Percentiles rank a stretch among this genome's conserved stretches.
phyloP scores from a whole-genome alignment of 2,329 filamentous ascomycete species.

The Aspergillus fumigatus region DNA sequence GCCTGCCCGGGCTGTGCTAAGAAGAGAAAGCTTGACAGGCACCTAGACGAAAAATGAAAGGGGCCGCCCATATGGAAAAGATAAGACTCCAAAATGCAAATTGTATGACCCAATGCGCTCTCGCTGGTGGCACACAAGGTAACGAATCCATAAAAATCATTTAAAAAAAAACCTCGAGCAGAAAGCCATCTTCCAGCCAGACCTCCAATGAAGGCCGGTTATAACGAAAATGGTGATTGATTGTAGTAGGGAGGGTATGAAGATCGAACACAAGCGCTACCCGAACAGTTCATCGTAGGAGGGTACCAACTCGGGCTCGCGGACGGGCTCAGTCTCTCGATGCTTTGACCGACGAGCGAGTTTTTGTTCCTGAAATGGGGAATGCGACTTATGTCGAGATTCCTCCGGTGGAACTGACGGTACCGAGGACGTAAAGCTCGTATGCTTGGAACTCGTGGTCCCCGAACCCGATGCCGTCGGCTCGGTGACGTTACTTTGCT shows the following conservation, averaged over 20 bases:
- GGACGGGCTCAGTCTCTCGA: slow-evolving; percentile 15
- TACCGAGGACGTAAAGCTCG: slow-evolving; percentile 29
- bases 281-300: slow-evolving; percentile 39
- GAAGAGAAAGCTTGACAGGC: not conserved
- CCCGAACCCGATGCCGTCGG: slow-evolving; percentile 21
- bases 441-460: slow-evolving; percentile 28
- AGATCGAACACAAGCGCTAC: slow-evolving; percentile 10
- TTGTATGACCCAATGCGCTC: slow-evolving; percentile 1
- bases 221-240: not conserved
- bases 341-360: slow-evolving; percentile 13
- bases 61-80: not conserved
- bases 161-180: not conserved
- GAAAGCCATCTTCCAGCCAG: not conserved
- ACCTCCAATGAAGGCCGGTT: not conserved
- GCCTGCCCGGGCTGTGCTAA: not conserved
- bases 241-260: not conserved
- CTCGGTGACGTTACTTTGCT: slow-evolving; percentile 28
- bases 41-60: not conserved
- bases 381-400: slow-evolving; percentile 17
- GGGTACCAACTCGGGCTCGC: slow-evolving; percentile 30
- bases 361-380: slow-evolving; percentile 20
- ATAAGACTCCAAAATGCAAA: slow-evolving; percentile 5
- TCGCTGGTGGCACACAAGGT: not conserved
- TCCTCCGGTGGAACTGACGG: slow-evolving; percentile 25
- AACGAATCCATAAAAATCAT: not conserved